Percentiles rank a stretch among this genome's conserved stretches.
Evolutionary conservation across 345 rosid species (phyloP).

Genomic region (Salix brachista): DNA sequence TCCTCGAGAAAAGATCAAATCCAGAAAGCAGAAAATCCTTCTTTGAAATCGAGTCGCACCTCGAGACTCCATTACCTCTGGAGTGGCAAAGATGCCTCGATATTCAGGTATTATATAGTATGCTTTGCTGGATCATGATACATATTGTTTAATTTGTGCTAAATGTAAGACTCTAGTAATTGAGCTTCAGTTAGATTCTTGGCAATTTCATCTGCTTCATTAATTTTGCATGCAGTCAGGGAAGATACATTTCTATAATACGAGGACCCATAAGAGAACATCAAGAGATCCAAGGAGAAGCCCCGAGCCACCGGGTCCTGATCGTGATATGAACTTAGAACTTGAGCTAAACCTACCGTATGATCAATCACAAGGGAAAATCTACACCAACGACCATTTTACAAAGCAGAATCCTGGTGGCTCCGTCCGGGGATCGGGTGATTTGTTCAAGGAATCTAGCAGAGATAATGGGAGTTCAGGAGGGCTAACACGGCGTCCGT

Average conservation of each 20-base stretch:
- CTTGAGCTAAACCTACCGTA: conserved; percentile 61
- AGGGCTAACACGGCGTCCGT: conserved; percentile 25
- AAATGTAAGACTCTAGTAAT: too few relatives aligned
- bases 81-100: conserved; percentile 62
- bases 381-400: not conserved
- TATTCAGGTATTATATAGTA: conserved; percentile 45
- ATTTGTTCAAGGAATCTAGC: conserved; percentile 16
- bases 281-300: conserved; percentile 44
- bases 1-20: conserved; percentile 25
- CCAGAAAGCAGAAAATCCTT: conserved; percentile 18
- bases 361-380: conserved; percentile 10
- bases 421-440: conserved; percentile 9
- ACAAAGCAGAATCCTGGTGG: conserved; percentile 13
- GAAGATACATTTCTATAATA: conserved; percentile 57
- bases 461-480: conserved; percentile 14
- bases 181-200: not conserved
- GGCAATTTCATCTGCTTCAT: not conserved
- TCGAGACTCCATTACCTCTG: conserved; percentile 43
- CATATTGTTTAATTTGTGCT: not conserved
- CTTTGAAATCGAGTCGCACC: conserved; percentile 45
- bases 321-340: conserved; percentile 53
- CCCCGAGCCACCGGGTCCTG: conserved; percentile 23
- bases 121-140: not conserved
- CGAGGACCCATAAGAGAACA: conserved; percentile 53
- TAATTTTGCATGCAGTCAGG: conserved; percentile 47